Evolutionary conservation across 805 yeast genomes (phyloP), one percentile per base, ranked within the genome.

Genomic region (Wickerhamomyces queroliae): DNA sequence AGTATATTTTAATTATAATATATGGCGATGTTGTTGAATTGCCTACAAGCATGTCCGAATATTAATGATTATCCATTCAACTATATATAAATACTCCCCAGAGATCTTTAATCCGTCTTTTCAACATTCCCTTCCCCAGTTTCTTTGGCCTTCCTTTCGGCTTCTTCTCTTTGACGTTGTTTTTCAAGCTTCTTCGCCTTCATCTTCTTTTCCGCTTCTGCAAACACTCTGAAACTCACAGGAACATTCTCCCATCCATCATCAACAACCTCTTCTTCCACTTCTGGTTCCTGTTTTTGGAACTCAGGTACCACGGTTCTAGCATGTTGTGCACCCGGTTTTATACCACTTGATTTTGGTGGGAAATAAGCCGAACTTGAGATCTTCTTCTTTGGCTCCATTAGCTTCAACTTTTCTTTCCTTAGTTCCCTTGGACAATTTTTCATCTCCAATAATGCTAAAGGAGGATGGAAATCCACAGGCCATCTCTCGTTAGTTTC

Each of bases 141-240:
- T 18, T n/a, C 20, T 30, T 40, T 29, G 2, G 56, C 36, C 7
- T 62, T 43, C 28, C 49, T 51, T 18, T 37, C 43, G 15, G 35
- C 32, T 11, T 33, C 57, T 47, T 33, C 40, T 39, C 49, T 17
- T 48, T 47, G 27, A 15, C 40, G 33, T 19, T 34, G 24, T 40
- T 39, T 33, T n/a, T 27, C 39, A 41, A 48, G 25, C 38, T 48
- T 36, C 40, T 63, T 65, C 35, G 62, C 53, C 46, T 79, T 76
- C 55, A 84, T 62, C 53, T 68, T 67, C 62, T 78, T 78, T 60
- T 90, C 97, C 37, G 88, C 77, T 49, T 83, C 83, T 1, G 95
- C 88, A 67, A 90, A 91, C 5, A 78, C 96, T 43, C 76, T 72
- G 49, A 91, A 78, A 18, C 83, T 78, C 12, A 82, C 69, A 8